Percentiles rank a stretch among this genome's conserved stretches.
Evolutionary conservation across 306 rosid species (phyloP).

Genomic region (Medicago truncatula): MtrunA17r5.0-ANR NC_053043.1:3564501-3565000

Average conservation of each 20-base stretch:
- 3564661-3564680: neutral
- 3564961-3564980: slow-evolving; percentile 50
- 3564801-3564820: too few relatives aligned
- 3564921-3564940: neutral
- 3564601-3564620: slow-evolving; percentile 34
- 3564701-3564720: neutral
- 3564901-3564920: too few relatives aligned
- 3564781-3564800: too few relatives aligned
- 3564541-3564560: slow-evolving; percentile 42
- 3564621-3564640: slow-evolving; percentile 24
- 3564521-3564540: slow-evolving; percentile 42
- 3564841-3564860: too few relatives aligned
- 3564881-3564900: too few relatives aligned
- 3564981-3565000: slow-evolving; percentile 43
- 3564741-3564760: neutral
- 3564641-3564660: neutral
- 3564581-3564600: slow-evolving; percentile 19
- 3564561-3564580: slow-evolving; percentile 24
- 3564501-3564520: slow-evolving; percentile 62
- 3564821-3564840: too few relatives aligned
- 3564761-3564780: too few relatives aligned
- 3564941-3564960: slow-evolving; percentile 45
- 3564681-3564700: neutral
- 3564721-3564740: neutral
- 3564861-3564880: too few relatives aligned